A percentile compares a stretch with the other conserved stretches of the same genome.
Evolutionary conservation across 2,329 filamentous ascomycete genomes (phyloP).

Genomic region (Metarhizium robertsii): DNA sequence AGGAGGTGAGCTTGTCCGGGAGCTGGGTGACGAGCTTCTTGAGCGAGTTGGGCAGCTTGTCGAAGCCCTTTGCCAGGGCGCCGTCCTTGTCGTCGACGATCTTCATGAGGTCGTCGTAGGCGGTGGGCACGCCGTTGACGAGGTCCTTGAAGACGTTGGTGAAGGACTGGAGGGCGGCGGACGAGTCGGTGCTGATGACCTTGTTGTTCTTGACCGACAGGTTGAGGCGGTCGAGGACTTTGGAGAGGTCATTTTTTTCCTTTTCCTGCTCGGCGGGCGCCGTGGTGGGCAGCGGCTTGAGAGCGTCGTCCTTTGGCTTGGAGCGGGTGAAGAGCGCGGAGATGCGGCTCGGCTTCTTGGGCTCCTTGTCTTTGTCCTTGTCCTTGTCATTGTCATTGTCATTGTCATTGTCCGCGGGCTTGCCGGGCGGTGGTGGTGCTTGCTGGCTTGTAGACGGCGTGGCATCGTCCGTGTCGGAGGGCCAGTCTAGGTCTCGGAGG

Average conservation of each 20-base stretch:
- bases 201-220: constrained; percentile 77
- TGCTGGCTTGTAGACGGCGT: constrained; percentile 6
- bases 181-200: constrained; percentile 75
- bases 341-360: constrained; percentile 26
- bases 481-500: constrained; percentile 41
- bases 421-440: constrained; percentile 9
- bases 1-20: constrained; percentile 69
- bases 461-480: constrained; percentile 22
- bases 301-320: constrained; percentile 29
- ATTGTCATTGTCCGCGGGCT: constrained; percentile 18
- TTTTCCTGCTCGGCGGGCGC: constrained; percentile 31
- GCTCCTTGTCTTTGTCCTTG: constrained; percentile 21
- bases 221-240: constrained; percentile 76
- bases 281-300: constrained; percentile 18
- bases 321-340: constrained; percentile 26
- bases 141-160: constrained; percentile 87
- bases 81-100: constrained; percentile 54
- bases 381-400: constrained; percentile 10
- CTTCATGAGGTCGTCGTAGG: constrained; percentile 73
- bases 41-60: constrained; percentile 65
- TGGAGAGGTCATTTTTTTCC: constrained; percentile 63
- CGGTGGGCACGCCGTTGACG: constrained; percentile 84
- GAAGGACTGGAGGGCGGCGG: constrained; percentile 74
- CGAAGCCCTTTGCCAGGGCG: constrained; percentile 49
- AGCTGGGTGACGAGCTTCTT: constrained; percentile 80